Evolutionary conservation across 495 filamentous ascomycete genomes (phyloP).

Genomic region (Hypoxylon cercidicola): DNA sequence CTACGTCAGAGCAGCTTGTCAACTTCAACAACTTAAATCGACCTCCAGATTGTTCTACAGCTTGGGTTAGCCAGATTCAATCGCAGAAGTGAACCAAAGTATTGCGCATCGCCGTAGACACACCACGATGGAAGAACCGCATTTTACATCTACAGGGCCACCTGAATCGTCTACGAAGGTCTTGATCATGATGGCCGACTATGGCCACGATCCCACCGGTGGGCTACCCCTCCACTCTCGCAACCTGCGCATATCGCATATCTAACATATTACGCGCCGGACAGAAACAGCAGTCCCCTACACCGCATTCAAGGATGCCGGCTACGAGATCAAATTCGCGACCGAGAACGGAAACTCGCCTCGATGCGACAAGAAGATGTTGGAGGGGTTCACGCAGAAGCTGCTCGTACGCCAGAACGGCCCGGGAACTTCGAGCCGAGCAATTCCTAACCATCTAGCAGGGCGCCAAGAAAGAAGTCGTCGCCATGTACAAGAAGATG

Average conservation of each 20-base stretch:
- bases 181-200: conserved; percentile 64
- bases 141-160: conserved; percentile 35
- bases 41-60: no score
- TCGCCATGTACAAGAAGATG: conserved; percentile 58
- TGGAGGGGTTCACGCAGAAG: conserved; percentile 62
- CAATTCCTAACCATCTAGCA: conserved; percentile 41
- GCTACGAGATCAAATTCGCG: conserved; percentile 61
- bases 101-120: not conserved
- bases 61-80: not conserved
- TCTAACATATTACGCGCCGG: conserved; percentile 1
- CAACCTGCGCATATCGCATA: not conserved
- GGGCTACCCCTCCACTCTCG: not conserved
- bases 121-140: conserved; percentile 35
- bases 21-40: no score
- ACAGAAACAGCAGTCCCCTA: conserved; percentile 65
- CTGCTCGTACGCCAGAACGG: conserved; percentile 53
- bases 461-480: conserved; percentile 58
- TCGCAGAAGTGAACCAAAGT: not conserved
- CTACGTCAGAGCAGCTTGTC: no score
- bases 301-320: conserved; percentile 59
- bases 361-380: conserved; percentile 63
- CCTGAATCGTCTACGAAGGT: conserved; percentile 41
- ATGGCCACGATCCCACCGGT: conserved; percentile 68
- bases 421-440: conserved; percentile 2
- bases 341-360: conserved; percentile 62